Conservation (phyloP, 768 basidiomycete genomes). For the Rhizopogon roseolus region DNA sequence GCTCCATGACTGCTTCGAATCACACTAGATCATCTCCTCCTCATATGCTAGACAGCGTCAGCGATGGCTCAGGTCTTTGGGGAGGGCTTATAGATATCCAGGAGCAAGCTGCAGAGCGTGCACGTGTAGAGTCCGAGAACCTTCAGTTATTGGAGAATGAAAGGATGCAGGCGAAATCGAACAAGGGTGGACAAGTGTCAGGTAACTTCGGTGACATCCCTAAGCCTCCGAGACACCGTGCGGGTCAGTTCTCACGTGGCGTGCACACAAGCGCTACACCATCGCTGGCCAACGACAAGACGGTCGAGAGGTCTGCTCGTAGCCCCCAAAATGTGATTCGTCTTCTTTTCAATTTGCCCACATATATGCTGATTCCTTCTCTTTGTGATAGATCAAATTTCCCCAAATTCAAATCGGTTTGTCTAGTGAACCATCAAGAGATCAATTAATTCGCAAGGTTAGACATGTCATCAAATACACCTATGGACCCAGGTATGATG, state of each 20-base stretch:
- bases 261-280: neutral
- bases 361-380: neutral
- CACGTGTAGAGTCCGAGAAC: neutral
- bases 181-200: neutral
- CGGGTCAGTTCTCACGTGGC: neutral
- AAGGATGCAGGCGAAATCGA: neutral
- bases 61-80: neutral
- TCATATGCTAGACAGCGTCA: neutral
- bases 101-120: neutral
- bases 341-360: neutral
- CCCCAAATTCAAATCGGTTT: neutral
- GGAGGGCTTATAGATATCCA: neutral
- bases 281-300: too few relatives aligned
- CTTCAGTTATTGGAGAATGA: neutral
- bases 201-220: neutral
- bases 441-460: neutral
- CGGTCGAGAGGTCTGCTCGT: neutral
- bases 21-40: neutral
- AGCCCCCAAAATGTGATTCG: neutral
- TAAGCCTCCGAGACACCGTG: neutral
- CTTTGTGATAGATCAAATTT: neutral
- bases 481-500: slow-evolving; percentile 30
- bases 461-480: slow-evolving; percentile 14
- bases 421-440: neutral
- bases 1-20: neutral